Conservation (phyloP, 2,329 filamentous ascomycete species). For the Colletotrichum sp. region DNA sequence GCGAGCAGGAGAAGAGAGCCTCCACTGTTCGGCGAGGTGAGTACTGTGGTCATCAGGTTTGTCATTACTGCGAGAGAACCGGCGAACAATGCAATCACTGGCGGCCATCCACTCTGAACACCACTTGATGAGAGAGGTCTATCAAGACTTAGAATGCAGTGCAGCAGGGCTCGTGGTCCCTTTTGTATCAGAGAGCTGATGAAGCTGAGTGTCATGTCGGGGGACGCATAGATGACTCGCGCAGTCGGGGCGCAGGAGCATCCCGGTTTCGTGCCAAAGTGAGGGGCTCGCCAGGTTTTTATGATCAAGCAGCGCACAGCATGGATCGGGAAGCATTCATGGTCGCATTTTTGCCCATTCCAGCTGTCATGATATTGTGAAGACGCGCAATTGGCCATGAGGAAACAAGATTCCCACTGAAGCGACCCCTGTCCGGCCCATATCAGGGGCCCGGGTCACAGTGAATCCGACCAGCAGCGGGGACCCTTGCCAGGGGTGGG, state of each 20-base stretch:
- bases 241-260: neutral
- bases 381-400: neutral
- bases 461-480: neutral
- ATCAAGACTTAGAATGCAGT: neutral
- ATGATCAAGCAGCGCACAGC: neutral
- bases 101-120: neutral
- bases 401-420: neutral
- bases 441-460: conserved; percentile 5
- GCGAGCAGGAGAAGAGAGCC: neutral
- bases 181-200: neutral
- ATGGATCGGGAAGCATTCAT: neutral
- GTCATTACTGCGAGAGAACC: neutral
- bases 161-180: neutral
- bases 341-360: neutral
- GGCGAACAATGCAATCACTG: neutral
- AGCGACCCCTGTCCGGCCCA: neutral
- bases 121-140: neutral
- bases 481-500: neutral
- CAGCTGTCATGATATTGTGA: neutral
- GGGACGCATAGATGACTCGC: neutral
- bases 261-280: neutral
- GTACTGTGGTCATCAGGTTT: neutral
- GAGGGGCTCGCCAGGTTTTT: neutral
- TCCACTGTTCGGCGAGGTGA: neutral
- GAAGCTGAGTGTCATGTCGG: neutral